Evolutionary conservation across 768 basidiomycete genomes (phyloP).

Genomic region (Rhodotorula diobovata): DNA sequence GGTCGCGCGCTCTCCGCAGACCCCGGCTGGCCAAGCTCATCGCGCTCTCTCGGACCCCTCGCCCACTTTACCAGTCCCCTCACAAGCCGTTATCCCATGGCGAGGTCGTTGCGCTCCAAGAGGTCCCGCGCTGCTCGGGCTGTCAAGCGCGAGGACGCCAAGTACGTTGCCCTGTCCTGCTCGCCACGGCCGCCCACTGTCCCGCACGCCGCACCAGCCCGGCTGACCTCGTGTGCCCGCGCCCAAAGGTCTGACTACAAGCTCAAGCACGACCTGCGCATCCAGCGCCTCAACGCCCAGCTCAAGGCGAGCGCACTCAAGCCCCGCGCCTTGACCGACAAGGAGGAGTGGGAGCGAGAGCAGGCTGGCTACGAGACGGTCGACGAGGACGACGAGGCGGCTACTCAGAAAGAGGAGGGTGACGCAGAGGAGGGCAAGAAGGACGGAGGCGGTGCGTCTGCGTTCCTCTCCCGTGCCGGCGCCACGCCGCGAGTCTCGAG

Average conservation of each 20-base stretch:
- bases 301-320: slow-evolving; percentile 25
- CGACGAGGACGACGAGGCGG: slow-evolving; percentile 31
- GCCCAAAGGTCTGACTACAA: slow-evolving; percentile 26
- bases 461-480: background rate
- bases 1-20: too few relatives aligned
- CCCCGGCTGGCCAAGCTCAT: too few relatives aligned
- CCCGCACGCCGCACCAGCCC: too few relatives aligned
- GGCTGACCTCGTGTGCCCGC: background rate
- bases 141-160: slow-evolving; percentile 30
- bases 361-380: slow-evolving; percentile 37
- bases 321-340: slow-evolving; percentile 34
- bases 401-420: slow-evolving; percentile 8
- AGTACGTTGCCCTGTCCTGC: background rate
- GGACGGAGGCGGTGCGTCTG: slow-evolving; percentile 33
- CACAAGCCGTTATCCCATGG: background rate
- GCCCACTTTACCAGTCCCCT: too few relatives aligned
- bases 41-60: background rate
- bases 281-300: slow-evolving; percentile 12
- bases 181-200: background rate
- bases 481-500: background rate
- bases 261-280: slow-evolving; percentile 30
- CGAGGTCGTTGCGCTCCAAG: slow-evolving; percentile 2
- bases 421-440: slow-evolving; percentile 22
- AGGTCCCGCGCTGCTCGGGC: slow-evolving; percentile 19
- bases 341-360: slow-evolving; percentile 34